Base-by-base conservation (phyloP, 2,329 filamentous ascomycete genomes). In the Microdochium bolleyi region DNA sequence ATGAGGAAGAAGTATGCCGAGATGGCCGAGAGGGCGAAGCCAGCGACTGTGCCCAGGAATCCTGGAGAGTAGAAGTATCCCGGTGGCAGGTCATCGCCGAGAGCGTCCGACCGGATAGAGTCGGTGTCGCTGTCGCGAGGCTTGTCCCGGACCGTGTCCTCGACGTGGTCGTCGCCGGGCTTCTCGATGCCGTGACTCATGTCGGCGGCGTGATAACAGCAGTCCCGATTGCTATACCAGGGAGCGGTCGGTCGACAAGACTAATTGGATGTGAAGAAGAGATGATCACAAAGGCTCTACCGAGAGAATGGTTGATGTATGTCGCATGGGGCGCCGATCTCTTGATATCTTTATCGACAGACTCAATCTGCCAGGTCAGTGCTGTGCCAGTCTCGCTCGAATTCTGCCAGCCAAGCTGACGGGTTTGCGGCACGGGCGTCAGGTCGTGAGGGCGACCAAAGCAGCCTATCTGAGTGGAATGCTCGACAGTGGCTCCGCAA, bases 121-220 rank as follows among this genome's bases (percentile, higher is more conserved):
- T 62, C 58, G 5, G 62, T 56, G 54, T 69, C 67, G 44, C 58
- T 56, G 24, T 61, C 55, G 82, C 70, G 82, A 56, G 85, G 81
- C 75, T 76, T 69, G 57, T 11, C n/a, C 11, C 9, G 37, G n/a
- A 19, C 37, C 8, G 37, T n/a, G 37, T 41, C 37, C 37, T 41
- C n/a, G 37, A 41, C 37, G 16, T 41, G 51, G n/a, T 34, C 54
- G 34, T 24, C 25, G 11, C 9, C 37, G 16, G 8, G 10, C 37
- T 41, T 41, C 37, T 41, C 37, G 16, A 41, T 41, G 37, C 37
- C 37, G 37, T 19, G 7, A n/a, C 37, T 41, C 37, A 41, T 41
- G 37, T 7, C 16, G 37, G 9, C 37, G n/a, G n/a, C n/a, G n/a
- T n/a, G n/a, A n/a, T n/a, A n/a, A n/a, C n/a, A n/a, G n/a, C n/a